Base-by-base conservation (phyloP, 2,329 filamentous ascomycete genomes). In the Ambrosiella cleistominuta region DNA sequence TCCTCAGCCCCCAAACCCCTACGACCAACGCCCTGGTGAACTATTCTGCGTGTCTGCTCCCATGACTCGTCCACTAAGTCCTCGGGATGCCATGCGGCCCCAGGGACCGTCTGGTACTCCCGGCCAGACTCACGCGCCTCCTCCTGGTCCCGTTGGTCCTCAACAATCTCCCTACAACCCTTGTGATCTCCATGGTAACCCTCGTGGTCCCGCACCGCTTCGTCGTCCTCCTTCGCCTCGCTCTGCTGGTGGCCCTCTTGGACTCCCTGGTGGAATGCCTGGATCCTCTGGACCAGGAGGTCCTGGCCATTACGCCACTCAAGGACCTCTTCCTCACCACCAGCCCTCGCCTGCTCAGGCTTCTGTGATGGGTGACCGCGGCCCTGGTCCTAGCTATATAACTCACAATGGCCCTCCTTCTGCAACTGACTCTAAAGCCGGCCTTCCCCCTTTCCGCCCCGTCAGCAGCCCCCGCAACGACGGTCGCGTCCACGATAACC, bases 381-480 rank as follows among this genome's bases (percentile, higher is more conserved):
- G 78, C 17, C 71, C 78, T 63, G 80, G 86, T 69, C 74, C 79
- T 17, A 79, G 76, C 65, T 81, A 80, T 66, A 80, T 76, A n/a
- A 74, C 78, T 52, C 72, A 77, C 42, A 72, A 74, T 7, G 60
- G 60, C 13, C 57, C 58, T 8, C 42, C 61, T 19, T 61, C 60
- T 50, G 60, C 60, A 11, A 53, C 60, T 11, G 60, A 61, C 7
- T 54, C 54, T 5, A 62, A 62, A 55, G 52, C 55, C 27, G 39
- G 39, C 38, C 50, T 62, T 64, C 83, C 87, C 64, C 80, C 84
- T 15, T 95, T 91, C 72, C 81, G 83, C 38, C 66, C 68, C 59
- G 80, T 83, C 37, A 82, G 82, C 65, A 94, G 86, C 68, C 87
- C 90, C 61, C 81, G 87, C n/a, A 81, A 85, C 55, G 91, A 96